These are phyloP conservation scores for Auricularia sp. DNA, from an alignment of 768 basidiomycete genomes.

Conservation along the genomic window DNA sequence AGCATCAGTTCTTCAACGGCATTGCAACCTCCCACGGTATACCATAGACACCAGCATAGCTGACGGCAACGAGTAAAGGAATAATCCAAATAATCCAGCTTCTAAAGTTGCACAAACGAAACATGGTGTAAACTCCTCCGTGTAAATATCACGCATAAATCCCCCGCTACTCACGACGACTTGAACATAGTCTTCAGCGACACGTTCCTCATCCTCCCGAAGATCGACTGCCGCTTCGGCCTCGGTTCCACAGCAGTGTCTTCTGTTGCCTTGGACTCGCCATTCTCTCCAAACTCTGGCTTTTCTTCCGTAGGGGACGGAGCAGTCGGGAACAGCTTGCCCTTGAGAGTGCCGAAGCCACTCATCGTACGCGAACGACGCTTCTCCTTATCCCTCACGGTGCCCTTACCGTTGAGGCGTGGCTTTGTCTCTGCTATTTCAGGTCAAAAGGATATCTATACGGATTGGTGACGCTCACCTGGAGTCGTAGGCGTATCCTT, in stretches of 20 bases:
- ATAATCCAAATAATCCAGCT: not conserved
- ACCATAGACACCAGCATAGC: not conserved
- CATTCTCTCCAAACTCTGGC: slow-evolving; percentile 15
- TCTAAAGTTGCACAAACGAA: not conserved
- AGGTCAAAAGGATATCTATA: not conserved
- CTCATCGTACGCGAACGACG: slow-evolving; percentile 11
- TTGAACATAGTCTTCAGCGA: slow-evolving; percentile 22
- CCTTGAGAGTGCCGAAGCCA: slow-evolving; percentile 14
- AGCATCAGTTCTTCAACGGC: not conserved
- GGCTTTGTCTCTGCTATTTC: not conserved
- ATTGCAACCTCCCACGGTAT: not conserved
- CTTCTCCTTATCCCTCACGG: not conserved
- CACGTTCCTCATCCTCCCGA: slow-evolving; percentile 41
- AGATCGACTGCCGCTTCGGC: slow-evolving; percentile 45
- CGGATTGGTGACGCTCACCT: not conserved
- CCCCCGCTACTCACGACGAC: not conserved
- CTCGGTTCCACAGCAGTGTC: slow-evolving; percentile 16
- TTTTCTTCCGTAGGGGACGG: slow-evolving; percentile 26
- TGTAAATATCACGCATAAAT: not conserved
- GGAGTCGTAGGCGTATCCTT: not conserved
- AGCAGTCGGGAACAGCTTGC: slow-evolving; percentile 16
- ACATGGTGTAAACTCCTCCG: not conserved
- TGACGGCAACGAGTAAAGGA: not conserved
- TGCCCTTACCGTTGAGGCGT: not conserved
- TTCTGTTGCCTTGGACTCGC: not conserved